Evolutionary conservation across 495 filamentous ascomycete species (phyloP).

Genomic region (Aspergillus avenaceus): DNA sequence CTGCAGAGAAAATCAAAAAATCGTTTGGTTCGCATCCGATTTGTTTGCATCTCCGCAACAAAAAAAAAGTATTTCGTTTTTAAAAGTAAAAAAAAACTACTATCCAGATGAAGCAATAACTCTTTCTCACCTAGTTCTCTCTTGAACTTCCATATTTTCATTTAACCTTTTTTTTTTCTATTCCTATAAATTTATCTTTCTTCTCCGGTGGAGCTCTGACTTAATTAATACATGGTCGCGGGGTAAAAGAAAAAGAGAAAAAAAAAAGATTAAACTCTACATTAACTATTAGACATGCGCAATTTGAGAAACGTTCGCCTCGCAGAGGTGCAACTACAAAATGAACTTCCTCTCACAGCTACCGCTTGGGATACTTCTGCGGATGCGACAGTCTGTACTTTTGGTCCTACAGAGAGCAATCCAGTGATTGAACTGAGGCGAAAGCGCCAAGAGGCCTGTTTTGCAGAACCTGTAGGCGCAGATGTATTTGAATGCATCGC

Average conservation of each 20-base stretch:
- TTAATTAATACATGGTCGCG: slow-evolving; percentile 34
- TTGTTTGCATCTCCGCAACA: slow-evolving; percentile 2
- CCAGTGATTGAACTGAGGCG: slow-evolving; percentile 61
- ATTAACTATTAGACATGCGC: slow-evolving; percentile 53
- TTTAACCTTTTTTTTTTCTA: slow-evolving; percentile 3
- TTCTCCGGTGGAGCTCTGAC: background rate
- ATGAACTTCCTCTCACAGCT: slow-evolving; percentile 59
- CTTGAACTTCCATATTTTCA: slow-evolving; percentile 8
- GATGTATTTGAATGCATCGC: slow-evolving; percentile 56
- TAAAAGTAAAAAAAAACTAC: background rate
- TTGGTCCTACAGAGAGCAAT: slow-evolving; percentile 63
- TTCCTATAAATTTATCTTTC: background rate
- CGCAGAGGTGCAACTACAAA: slow-evolving; percentile 51
- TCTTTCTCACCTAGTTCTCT: slow-evolving; percentile 2
- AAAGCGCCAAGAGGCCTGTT: slow-evolving; percentile 34
- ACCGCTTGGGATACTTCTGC: slow-evolving; percentile 71
- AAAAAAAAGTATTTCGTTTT: background rate
- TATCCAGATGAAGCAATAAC: background rate
- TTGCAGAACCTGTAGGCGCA: slow-evolving; percentile 30
- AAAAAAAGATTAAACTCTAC: too few relatives aligned
- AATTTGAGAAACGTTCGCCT: slow-evolving; percentile 72
- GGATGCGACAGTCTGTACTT: slow-evolving; percentile 68
- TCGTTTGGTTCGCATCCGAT: slow-evolving; percentile 34
- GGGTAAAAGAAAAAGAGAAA: slow-evolving; percentile 29
- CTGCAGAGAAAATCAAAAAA: slow-evolving; percentile 42